Evolutionary conservation across 768 basidiomycete genomes (phyloP).

Genomic region (Dioszegia aurantiaca): DNA sequence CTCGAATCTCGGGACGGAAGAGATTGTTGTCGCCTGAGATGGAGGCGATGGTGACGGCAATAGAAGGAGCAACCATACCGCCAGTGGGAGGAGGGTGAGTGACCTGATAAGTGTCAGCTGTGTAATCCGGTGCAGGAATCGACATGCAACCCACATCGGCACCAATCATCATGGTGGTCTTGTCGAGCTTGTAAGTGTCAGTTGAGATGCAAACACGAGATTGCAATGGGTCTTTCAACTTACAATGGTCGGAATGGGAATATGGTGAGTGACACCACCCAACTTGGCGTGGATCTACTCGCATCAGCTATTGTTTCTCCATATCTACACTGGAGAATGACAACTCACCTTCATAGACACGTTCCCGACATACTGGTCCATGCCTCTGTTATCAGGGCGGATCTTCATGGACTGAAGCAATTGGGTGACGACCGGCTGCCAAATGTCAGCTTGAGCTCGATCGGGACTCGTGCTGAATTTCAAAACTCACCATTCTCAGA

Average conservation of each 20-base stretch:
- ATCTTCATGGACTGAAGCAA: conserved; percentile 38
- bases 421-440: conserved; percentile 45
- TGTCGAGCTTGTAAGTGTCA: conserved; percentile 19
- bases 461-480: neutral
- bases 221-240: neutral
- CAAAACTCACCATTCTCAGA: conserved; percentile 7
- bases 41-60: conserved; percentile 37
- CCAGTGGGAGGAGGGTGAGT: conserved; percentile 34
- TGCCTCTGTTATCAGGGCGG: conserved; percentile 8
- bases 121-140: too few species aligned
- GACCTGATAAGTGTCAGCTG: conserved; percentile 8
- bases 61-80: conserved; percentile 30
- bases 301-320: neutral
- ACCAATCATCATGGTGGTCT: conserved; percentile 39
- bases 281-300: conserved; percentile 43
- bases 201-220: neutral
- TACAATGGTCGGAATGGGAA: conserved; percentile 27
- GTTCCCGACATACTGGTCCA: conserved; percentile 41
- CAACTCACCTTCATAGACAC: conserved; percentile 17
- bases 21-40: conserved; percentile 33
- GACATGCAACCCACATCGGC: conserved; percentile 30
- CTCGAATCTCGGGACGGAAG: conserved; percentile 31
- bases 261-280: conserved; percentile 48
- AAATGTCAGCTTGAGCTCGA: neutral
- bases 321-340: neutral